Evolutionary conservation across 2,329 filamentous ascomycete genomes (phyloP), one percentile per base, ranked within the genome.

Genomic region (Botryosphaeria agaves): DNA sequence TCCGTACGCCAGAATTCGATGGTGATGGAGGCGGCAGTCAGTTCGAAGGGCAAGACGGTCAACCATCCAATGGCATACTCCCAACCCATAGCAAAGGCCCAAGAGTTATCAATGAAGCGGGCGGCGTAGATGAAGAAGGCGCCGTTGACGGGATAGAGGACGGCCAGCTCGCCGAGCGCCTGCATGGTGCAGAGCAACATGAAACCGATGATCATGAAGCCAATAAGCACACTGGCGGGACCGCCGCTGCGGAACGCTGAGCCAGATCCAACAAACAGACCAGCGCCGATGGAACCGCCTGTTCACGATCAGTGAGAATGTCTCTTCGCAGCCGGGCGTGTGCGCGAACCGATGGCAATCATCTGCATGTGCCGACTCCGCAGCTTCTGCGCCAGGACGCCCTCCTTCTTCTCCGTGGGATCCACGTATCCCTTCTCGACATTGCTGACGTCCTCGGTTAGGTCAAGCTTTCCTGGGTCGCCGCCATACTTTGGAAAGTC

Each of bases 11-110:
- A 51, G 36, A 42, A 51, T 14, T 46, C 32, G 16, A 52, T 44
- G 24, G 44, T 47, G 20, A 50, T 34, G 11, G 40, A 42, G 8
- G 48, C 48, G 16, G 47, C 43, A 26, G 47, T 41, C 24, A 52
- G 44, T 35, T 52, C 48, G 14, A 50, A 37, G 3, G 49, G 48
- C 11, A 49, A 34, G 6, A 45, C 41, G 15, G 47, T 46, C 7
- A 50, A 42, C 46, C 46, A 51, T 34, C 48, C 40, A 38, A 51
- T 39, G 18, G 44, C 43, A 24, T 35, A 35, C 32, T 57, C 52
- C 56, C 55, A 59, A 11, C 55, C 56, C 45, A 59, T 54, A 15
- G 55, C 55, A 30, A 59, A 59, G 2, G 55, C 56, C 47, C 45
- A 51, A 5, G 49, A 42, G 5, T 45, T 47, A 18, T 51, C 46